These are phyloP conservation scores for Senna siamea DNA, from an alignment of 306 rosid species.

Conservation along the genomic window DNA sequence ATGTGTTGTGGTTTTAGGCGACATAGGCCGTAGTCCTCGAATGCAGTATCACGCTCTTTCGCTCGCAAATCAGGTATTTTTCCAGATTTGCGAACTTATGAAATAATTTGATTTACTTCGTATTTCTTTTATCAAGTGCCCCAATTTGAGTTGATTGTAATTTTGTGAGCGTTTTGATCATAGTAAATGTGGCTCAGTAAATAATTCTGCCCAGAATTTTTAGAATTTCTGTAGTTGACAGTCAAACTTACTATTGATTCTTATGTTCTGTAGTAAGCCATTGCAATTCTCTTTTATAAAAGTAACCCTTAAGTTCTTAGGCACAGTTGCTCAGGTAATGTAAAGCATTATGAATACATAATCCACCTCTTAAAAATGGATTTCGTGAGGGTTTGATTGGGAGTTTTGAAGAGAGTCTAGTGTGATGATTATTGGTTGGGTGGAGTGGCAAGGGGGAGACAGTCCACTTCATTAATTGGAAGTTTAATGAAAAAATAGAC, in stretches of 20 bases:
- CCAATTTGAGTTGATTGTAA: background rate
- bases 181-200: background rate
- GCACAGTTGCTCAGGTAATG: background rate
- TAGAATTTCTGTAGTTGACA: background rate
- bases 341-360: background rate
- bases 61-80: constrained; percentile 80
- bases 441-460: no score
- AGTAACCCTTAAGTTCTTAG: background rate
- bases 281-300: background rate
- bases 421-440: no score
- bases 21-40: constrained; percentile 96
- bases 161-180: constrained; percentile 16
- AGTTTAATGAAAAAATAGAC: no score
- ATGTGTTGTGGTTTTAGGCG: constrained; percentile 90
- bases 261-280: constrained; percentile 9
- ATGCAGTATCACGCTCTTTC: constrained; percentile 98
- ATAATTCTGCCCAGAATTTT: constrained; percentile 19
- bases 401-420: no score
- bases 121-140: background rate
- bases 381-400: no score
- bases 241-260: background rate
- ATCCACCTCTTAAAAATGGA: background rate
- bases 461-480: no score
- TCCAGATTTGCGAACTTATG: background rate
- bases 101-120: background rate